Evolutionary conservation across 2,329 filamentous ascomycete genomes (phyloP), one percentile per base, ranked within the genome.

Genomic region (Stachybotrys chartarum): DNA sequence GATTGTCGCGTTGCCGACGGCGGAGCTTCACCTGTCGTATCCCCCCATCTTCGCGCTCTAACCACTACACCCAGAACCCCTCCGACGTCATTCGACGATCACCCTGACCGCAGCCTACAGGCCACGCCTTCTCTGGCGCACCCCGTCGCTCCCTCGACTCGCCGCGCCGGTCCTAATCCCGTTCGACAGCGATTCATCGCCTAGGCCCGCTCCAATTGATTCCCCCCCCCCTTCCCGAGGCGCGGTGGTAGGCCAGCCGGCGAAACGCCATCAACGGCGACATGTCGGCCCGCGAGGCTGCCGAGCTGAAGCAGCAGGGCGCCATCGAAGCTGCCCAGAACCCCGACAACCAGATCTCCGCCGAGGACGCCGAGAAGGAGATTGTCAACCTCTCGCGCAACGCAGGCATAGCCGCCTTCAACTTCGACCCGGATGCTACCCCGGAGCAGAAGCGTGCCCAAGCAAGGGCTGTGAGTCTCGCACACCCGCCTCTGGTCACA

Each of bases 341-440:
- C 69, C 85, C 89, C 42, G 73, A 88, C 63, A 88, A 80, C 68
- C 75, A 72, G 49, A 81, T 91, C 60, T 82, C 84, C 45, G 78
- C 90, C 50, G 82, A 88, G 46, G 84, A 86, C 60, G 89, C 89
- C 35, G 82, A 96, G 73, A 79, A 82, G 62, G 82, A 83, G 64
- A 80, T 97, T 51, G 79, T 96, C 30, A 78, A 89, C 54, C 86
- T 96, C 70, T 90, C 90, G 62, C 84, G 80, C 66, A 87, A 88
- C 64, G 90, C 87, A 12, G 94, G 94, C 47, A 83, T 88, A 30
- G 76, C 86, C 32, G 92, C 91, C 60, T 94, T 89, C 69, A 83
- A 86, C 59, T 99, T 97, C 74, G 82, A 99, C 68, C 91, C 94
- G 1, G 75, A 96, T 76, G 92, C 91, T 47, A 86, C 80, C 48